phyloP scores from a whole-genome alignment of 2,329 filamentous ascomycete genomes.

The Colletotrichum cordylinicola region DNA sequence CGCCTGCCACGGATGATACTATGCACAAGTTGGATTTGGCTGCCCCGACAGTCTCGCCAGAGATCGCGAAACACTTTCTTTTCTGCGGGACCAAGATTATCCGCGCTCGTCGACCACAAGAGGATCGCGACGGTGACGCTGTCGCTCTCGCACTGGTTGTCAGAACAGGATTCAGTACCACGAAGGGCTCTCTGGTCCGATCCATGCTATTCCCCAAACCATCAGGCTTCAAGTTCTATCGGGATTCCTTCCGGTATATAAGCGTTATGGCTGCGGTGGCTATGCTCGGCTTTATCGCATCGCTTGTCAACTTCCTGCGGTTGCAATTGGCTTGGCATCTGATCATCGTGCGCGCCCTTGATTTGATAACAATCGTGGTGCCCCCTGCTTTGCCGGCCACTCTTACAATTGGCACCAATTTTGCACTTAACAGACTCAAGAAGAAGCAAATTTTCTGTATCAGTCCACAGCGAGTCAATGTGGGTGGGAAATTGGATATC shows the following conservation, averaged over 20 bases:
- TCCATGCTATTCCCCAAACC: conserved; percentile 99
- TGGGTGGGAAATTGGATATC: conserved; percentile 93
- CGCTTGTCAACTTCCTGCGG: conserved; percentile 90
- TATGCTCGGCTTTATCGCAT: conserved; percentile 84
- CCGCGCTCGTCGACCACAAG: conserved; percentile 85
- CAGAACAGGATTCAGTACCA: conserved; percentile 95
- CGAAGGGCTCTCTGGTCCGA: conserved; percentile 91
- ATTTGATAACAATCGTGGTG: conserved; percentile 97
- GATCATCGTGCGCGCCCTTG: conserved; percentile 89
- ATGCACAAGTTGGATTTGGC: conserved; percentile 78
- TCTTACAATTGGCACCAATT: conserved; percentile 94
- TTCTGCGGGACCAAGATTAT: conserved; percentile 97
- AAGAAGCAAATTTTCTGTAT: conserved; percentile 96
- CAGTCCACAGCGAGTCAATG: conserved; percentile 95
- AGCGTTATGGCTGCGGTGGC: conserved; percentile 94
- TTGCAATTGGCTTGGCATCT: conserved; percentile 85
- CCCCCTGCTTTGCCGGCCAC: conserved; percentile 94
- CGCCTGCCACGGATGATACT: conserved; percentile 81
- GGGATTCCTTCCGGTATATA: conserved; percentile 97
- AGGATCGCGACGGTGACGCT: conserved; percentile 84
- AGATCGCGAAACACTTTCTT: conserved; percentile 86
- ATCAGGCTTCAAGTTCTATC: conserved; percentile 97
- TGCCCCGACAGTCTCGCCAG: conserved; percentile 81
- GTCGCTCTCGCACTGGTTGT: conserved; percentile 92
- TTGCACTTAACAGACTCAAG: conserved; percentile 86